Percentiles rank a stretch among this genome's conserved stretches.
Conservation (phyloP, 345 rosid genomes). For the Gossypium bickii region DNA sequence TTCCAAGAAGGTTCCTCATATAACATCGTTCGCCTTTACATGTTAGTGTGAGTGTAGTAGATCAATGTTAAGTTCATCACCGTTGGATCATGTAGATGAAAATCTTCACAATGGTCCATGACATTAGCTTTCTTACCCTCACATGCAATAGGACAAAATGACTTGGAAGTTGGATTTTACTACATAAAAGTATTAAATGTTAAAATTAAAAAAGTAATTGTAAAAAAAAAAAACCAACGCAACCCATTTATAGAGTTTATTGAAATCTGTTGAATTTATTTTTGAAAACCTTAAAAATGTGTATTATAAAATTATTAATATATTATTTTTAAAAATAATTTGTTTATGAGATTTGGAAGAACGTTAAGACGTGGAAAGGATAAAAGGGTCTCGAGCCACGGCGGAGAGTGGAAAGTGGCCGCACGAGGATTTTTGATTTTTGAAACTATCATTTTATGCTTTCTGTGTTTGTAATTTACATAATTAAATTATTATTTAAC, state of each 20-base stretch:
- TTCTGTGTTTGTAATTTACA: background rate
- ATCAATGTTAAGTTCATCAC: background rate
- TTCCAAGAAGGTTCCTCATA: conserved; percentile 15
- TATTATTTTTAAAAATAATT: background rate
- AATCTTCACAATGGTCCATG: background rate
- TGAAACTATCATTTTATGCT: background rate
- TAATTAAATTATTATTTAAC: background rate
- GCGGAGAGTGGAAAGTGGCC: background rate
- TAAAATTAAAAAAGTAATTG: background rate
- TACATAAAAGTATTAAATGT: background rate
- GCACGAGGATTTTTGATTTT: conserved; percentile 1
- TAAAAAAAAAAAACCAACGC: background rate
- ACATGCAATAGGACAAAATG: background rate
- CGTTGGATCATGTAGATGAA: background rate
- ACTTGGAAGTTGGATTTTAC: background rate
- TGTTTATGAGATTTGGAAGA: background rate
- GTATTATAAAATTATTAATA: too few relatives aligned
- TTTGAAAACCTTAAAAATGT: too few relatives aligned
- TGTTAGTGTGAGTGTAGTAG: too few relatives aligned
- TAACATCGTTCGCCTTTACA: background rate
- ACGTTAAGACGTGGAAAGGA: conserved; percentile 3
- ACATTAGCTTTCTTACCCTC: background rate
- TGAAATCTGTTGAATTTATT: too few relatives aligned
- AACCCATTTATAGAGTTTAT: background rate
- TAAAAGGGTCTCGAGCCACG: conserved; percentile 12